A percentile compares a stretch with the other conserved stretches of the same genome.
These are phyloP conservation scores for Arachis hypogaea DNA, from an alignment of 306 rosid species.

Conservation along the genomic window DNA sequence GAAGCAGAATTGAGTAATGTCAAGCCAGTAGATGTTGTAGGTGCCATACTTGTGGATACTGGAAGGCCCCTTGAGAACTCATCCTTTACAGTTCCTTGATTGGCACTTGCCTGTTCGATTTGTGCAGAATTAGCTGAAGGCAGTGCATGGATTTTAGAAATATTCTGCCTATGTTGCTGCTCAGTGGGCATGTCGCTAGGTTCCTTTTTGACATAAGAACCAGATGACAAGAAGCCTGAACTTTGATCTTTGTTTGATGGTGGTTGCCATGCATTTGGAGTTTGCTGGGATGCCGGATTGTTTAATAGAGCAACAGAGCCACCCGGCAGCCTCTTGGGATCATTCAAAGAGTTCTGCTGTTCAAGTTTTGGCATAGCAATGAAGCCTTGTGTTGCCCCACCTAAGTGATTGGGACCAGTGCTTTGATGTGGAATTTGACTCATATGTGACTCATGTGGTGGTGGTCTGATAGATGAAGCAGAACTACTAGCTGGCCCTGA, in stretches of 20 bases:
- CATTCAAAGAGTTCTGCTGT: slow-evolving; percentile 55
- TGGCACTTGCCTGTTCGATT: slow-evolving; percentile 58
- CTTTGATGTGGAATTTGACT: slow-evolving; percentile 73
- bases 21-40: slow-evolving; percentile 54
- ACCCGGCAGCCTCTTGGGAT: slow-evolving; percentile 69
- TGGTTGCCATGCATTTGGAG: slow-evolving; percentile 67
- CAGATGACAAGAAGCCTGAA: slow-evolving; percentile 54
- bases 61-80: slow-evolving; percentile 76
- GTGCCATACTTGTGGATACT: slow-evolving; percentile 48
- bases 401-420: slow-evolving; percentile 59
- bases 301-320: slow-evolving; percentile 63
- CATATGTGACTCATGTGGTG: slow-evolving; percentile 66
- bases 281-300: slow-evolving; percentile 62
- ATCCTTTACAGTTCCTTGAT: slow-evolving; percentile 60
- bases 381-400: slow-evolving; percentile 58
- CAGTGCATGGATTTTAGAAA: slow-evolving; percentile 60
- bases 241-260: slow-evolving; percentile 65
- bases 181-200: slow-evolving; percentile 64
- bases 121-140: slow-evolving; percentile 64
- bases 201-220: slow-evolving; percentile 67
- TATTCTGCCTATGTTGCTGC: slow-evolving; percentile 65
- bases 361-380: slow-evolving; percentile 60
- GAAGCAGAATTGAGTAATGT: slow-evolving; percentile 56
- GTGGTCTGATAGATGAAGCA: slow-evolving; percentile 61
- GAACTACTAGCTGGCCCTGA: slow-evolving; percentile 65